Evolutionary conservation across 2,329 filamentous ascomycete genomes (phyloP).

Genomic region (Fusarium graminum): DNA sequence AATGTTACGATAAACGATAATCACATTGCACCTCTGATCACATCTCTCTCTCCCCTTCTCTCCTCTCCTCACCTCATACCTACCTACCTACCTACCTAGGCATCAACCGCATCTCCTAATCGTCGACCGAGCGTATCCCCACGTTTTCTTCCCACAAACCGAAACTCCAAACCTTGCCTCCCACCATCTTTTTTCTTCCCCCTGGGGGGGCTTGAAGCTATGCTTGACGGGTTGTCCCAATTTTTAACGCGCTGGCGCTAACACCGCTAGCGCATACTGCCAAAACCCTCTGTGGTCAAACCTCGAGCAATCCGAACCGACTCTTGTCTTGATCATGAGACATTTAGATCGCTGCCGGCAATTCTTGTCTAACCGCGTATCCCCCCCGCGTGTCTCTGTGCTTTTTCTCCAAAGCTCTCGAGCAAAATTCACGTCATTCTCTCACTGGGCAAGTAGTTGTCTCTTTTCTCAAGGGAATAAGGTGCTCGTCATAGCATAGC

Average conservation of each 20-base stretch:
- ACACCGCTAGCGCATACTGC: background rate
- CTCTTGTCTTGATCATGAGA: background rate
- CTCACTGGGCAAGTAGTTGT: constrained; percentile 28
- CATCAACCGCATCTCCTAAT: background rate
- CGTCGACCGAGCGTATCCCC: background rate
- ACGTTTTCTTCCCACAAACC: constrained; percentile 17
- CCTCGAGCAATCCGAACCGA: background rate
- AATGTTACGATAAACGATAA: constrained; percentile 10
- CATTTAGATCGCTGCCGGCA: background rate
- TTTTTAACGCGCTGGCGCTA: constrained; percentile 11
- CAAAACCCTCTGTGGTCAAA: background rate
- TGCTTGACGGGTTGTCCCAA: constrained; percentile 8
- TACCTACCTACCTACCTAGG: background rate
- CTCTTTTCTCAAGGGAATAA: constrained; percentile 36
- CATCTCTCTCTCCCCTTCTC: constrained; percentile 11
- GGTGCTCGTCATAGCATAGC: constrained; percentile 1
- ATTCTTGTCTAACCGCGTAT: background rate
- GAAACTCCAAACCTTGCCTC: constrained; percentile 20
- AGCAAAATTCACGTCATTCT: background rate
- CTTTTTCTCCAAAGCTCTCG: background rate
- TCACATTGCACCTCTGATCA: constrained; percentile 9
- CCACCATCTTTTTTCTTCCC: constrained; percentile 22
- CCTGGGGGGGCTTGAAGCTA: background rate
- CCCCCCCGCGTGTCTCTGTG: background rate
- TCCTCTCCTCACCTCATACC: background rate